Conservation (phyloP, 2,329 filamentous ascomycete species). For the Cercospora citrullina region DNA sequence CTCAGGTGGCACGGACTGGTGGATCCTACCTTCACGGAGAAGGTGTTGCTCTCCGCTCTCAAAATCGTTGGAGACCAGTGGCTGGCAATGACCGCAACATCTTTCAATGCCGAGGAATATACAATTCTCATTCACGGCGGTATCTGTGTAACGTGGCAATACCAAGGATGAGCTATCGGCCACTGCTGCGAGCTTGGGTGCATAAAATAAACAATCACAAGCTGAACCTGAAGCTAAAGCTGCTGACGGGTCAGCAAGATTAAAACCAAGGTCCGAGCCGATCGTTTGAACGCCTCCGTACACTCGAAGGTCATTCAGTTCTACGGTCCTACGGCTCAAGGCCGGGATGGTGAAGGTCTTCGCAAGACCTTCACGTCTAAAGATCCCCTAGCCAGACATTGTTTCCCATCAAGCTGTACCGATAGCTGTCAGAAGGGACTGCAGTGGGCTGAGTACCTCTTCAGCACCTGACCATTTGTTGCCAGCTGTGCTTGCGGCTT, state of each 20-base stretch:
- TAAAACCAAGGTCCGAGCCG: neutral
- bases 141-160: conserved; percentile 38
- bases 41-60: conserved; percentile 33
- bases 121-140: conserved; percentile 33
- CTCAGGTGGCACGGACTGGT: conserved; percentile 50
- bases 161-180: conserved; percentile 30
- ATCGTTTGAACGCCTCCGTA: neutral
- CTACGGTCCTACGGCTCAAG: neutral
- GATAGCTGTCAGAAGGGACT: conserved; percentile 42
- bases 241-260: neutral
- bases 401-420: neutral
- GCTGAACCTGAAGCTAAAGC: neutral
- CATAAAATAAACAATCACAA: neutral
- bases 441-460: conserved; percentile 42
- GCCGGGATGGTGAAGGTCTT: neutral
- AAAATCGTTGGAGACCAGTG: conserved; percentile 34
- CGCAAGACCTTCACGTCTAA: neutral
- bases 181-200: neutral
- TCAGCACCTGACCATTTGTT: conserved; percentile 61
- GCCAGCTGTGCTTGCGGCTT: conserved; percentile 62
- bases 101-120: conserved; percentile 36
- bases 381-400: neutral
- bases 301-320: neutral
- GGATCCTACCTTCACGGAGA: conserved; percentile 38
- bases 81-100: conserved; percentile 35